phyloP scores from a whole-genome alignment of 1,139 yeast species.

The Wickerhamomyces sp. region DNA sequence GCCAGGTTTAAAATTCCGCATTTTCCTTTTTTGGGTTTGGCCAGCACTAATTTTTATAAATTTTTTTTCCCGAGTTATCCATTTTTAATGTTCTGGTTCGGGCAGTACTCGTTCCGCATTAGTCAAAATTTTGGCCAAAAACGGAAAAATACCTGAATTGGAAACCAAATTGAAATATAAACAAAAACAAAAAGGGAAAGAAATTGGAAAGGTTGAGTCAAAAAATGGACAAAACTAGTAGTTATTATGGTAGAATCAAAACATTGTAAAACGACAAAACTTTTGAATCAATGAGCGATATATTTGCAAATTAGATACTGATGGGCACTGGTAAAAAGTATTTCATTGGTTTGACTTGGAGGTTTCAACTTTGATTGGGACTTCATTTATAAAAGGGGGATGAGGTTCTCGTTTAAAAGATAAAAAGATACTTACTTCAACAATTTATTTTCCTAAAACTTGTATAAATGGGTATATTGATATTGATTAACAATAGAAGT shows the following conservation, averaged over 20 bases:
- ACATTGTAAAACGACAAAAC: no score
- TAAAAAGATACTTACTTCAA: conserved; percentile 14
- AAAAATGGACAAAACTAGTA: no score
- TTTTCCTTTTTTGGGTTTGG: not conserved
- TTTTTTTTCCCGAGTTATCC: not conserved
- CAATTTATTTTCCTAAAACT: conserved; percentile 18
- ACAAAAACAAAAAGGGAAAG: not conserved
- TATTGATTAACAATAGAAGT: conserved; percentile 13
- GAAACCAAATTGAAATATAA: conserved; percentile 1
- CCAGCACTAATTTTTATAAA: not conserved
- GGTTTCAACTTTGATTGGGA: no score
- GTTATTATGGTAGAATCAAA: no score
- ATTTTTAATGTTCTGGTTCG: not conserved
- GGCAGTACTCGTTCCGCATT: not conserved
- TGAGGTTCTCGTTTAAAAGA: not conserved
- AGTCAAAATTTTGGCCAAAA: not conserved
- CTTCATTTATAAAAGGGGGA: no score
- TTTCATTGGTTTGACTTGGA: no score
- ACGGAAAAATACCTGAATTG: conserved; percentile 1
- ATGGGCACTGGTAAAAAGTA: no score
- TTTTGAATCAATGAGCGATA: no score
- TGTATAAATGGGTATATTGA: conserved; percentile 13
- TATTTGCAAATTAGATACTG: no score
- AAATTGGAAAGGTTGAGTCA: no score
- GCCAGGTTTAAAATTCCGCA: conserved; percentile 1